Percentiles rank a stretch among this genome's conserved stretches.
Conservation (phyloP, 345 rosid species). For the Lumnitzera racemosa region DNA sequence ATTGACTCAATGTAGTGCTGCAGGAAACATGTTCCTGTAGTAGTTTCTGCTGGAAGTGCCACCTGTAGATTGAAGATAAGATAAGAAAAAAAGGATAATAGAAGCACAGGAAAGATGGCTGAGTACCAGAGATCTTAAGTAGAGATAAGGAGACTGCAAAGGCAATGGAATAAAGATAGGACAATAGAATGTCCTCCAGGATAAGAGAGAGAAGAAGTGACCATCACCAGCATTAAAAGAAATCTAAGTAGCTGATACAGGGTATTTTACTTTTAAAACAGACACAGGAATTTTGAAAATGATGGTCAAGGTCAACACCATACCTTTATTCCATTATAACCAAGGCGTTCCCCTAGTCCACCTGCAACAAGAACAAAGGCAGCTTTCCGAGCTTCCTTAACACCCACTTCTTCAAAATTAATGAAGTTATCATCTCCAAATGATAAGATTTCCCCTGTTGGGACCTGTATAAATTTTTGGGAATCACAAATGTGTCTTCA, state of each 20-base stretch:
- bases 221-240: too few species aligned
- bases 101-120: constrained; percentile 6
- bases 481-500: neutral
- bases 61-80: constrained; percentile 37
- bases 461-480: constrained; percentile 37
- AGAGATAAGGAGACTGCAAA: too few species aligned
- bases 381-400: constrained; percentile 71
- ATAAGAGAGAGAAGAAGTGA: too few species aligned
- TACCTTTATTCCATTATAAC: constrained; percentile 98
- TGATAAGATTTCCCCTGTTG: constrained; percentile 70
- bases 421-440: constrained; percentile 63
- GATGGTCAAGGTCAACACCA: neutral
- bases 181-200: too few species aligned
- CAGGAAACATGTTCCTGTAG: constrained; percentile 79
- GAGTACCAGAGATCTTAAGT: too few species aligned
- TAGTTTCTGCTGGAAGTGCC: constrained; percentile 91
- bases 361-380: constrained; percentile 98
- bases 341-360: constrained; percentile 98
- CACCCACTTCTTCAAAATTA: constrained; percentile 65
- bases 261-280: too few species aligned
- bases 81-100: neutral
- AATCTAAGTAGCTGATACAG: too few species aligned
- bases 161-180: too few species aligned
- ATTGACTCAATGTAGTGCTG: constrained; percentile 73
- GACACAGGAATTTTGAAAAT: neutral